Percentiles rank a stretch among this genome's conserved stretches.
These are phyloP conservation scores for Darksidea phi DNA, from an alignment of 495 filamentous ascomycete genomes.

Conservation along the genomic window DNA sequence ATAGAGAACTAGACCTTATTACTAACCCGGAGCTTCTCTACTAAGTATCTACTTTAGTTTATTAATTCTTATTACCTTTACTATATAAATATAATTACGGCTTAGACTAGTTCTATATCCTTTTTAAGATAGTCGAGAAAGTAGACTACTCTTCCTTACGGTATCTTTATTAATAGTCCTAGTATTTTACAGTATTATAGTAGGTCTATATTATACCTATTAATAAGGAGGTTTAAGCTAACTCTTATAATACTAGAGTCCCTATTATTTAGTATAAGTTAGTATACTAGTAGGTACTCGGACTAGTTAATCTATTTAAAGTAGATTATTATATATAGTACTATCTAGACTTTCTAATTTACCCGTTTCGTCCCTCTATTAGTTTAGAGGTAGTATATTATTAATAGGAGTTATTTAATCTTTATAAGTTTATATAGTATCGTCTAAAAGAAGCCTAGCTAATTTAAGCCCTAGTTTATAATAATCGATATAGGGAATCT, in stretches of 20 bases:
- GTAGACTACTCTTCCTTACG: neutral
- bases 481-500: neutral
- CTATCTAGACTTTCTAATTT: slow-evolving; percentile 1
- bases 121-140: neutral
- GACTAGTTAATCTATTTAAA: slow-evolving; percentile 5
- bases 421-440: neutral
- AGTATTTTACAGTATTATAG: too few species aligned
- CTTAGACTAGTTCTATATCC: neutral
- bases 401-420: neutral
- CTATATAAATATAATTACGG: neutral
- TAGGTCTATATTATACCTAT: too few species aligned
- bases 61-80: too few species aligned
- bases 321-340: neutral
- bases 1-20: too few species aligned
- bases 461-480: neutral
- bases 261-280: neutral
- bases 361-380: neutral
- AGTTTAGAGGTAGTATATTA: neutral
- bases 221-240: too few species aligned
- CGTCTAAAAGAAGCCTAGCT: neutral
- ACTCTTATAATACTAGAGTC: neutral
- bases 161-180: too few species aligned
- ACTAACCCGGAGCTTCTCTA: too few species aligned
- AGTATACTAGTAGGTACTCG: neutral
- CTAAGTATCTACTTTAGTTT: too few species aligned